phyloP scores from a whole-genome alignment of 2,329 filamentous ascomycete genomes.

The Fusarium fujikuroi region DNA sequence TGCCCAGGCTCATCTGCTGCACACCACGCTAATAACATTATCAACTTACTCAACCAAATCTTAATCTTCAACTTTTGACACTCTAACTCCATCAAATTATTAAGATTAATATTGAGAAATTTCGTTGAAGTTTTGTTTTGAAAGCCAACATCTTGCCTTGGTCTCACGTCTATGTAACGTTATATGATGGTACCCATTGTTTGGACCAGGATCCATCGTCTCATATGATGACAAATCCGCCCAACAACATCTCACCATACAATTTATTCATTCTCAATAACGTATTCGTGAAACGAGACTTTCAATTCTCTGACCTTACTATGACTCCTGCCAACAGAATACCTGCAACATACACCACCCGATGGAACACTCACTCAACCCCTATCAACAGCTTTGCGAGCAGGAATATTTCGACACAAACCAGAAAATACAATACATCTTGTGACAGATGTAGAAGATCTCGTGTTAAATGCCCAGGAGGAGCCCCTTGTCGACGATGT shows the following conservation, averaged over 20 bases:
- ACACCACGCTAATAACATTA: no score
- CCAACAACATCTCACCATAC: neutral
- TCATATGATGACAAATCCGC: neutral
- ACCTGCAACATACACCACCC: neutral
- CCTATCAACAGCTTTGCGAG: neutral
- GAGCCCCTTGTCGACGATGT: constrained; percentile 1
- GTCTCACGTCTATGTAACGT: neutral
- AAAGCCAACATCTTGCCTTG: neutral
- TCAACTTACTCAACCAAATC: neutral
- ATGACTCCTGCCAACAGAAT: neutral
- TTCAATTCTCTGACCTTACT: neutral
- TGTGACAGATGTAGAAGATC: constrained; percentile 18
- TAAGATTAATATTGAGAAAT: fast-evolving
- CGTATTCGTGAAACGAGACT: fast-evolving
- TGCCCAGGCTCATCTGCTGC: neutral
- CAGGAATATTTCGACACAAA: neutral
- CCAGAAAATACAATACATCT: constrained; percentile 8
- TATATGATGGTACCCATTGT: neutral
- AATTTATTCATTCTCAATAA: neutral
- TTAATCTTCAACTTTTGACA: neutral
- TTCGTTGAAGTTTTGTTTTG: no score
- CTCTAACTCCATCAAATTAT: no score
- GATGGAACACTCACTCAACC: neutral
- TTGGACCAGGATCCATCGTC: neutral
- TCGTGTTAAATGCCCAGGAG: constrained; percentile 12